A percentile compares a stretch with the other conserved stretches of the same genome.
These are phyloP conservation scores for Mimosa bimucronata DNA, from an alignment of 306 rosid species.

Conservation along the genomic window DNA sequence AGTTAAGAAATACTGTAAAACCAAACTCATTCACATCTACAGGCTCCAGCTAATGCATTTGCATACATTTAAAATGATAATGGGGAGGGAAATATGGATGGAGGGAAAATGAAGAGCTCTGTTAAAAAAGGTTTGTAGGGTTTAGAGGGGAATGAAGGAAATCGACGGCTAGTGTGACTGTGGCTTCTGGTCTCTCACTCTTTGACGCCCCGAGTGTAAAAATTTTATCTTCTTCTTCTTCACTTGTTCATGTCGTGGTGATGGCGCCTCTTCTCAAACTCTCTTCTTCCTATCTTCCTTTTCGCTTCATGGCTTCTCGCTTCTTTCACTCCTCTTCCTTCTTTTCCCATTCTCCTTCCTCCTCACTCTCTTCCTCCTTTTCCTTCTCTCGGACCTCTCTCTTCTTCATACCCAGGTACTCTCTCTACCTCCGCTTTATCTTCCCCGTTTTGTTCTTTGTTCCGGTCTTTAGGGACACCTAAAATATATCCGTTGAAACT, in stretches of 20 bases:
- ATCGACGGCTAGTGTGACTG: too few relatives aligned
- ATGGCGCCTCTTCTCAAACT: conserved; percentile 65
- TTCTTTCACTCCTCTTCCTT: conserved; percentile 41
- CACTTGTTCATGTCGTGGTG: conserved; percentile 4
- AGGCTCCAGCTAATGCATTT: too few relatives aligned
- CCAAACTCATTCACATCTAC: too few relatives aligned
- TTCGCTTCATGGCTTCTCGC: conserved; percentile 65
- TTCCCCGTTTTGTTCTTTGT: background rate
- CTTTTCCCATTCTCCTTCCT: conserved; percentile 28
- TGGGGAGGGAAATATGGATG: too few relatives aligned
- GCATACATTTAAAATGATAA: too few relatives aligned
- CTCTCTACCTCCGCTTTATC: background rate
- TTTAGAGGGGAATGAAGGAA: too few relatives aligned
- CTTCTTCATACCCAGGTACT: conserved; percentile 43
- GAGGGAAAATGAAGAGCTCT: too few relatives aligned
- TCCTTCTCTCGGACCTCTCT: conserved; percentile 38
- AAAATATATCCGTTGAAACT: background rate
- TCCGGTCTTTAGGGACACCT: background rate
- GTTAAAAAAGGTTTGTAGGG: too few relatives aligned
- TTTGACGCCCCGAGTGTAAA: background rate
- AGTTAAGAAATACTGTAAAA: too few relatives aligned
- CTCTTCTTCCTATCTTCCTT: conserved; percentile 40
- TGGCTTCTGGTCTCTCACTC: background rate
- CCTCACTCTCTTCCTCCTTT: conserved; percentile 33
- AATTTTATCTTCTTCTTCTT: too few relatives aligned